A percentile compares a stretch with the other conserved stretches of the same genome.
Evolutionary conservation across 306 rosid genomes (phyloP).

Genomic region (Urtica urens): DNA sequence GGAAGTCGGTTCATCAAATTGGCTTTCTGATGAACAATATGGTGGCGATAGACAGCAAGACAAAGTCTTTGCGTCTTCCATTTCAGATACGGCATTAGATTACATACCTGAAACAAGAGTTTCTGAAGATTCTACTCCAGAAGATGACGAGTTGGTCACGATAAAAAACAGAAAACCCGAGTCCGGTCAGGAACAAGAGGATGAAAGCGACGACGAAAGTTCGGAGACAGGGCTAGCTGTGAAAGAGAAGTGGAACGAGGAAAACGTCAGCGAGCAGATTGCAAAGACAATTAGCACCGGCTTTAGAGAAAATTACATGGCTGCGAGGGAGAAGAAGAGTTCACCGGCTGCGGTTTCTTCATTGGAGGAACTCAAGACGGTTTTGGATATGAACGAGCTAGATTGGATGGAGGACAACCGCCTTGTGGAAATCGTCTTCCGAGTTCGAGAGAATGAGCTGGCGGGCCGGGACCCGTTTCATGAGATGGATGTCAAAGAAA

Average conservation of each 20-base stretch:
- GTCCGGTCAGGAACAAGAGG: conserved; percentile 17
- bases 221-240: conserved; percentile 18
- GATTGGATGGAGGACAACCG: conserved; percentile 81
- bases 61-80: conserved; percentile 9
- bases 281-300: conserved; percentile 64
- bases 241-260: conserved; percentile 60
- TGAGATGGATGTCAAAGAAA: conserved; percentile 56
- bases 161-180: conserved; percentile 20
- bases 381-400: conserved; percentile 47
- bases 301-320: conserved; percentile 61
- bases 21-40: conserved; percentile 22
- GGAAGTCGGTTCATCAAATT: conserved; percentile 21
- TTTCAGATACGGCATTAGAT: conserved; percentile 26
- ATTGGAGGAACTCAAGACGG: conserved; percentile 28
- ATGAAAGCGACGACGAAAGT: conserved; percentile 26
- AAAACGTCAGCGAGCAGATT: conserved; percentile 62
- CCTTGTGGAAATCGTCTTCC: conserved; percentile 80
- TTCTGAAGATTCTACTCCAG: conserved; percentile 24
- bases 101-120: conserved; percentile 24
- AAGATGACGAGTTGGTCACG: conserved; percentile 26
- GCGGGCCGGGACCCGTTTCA: conserved; percentile 67
- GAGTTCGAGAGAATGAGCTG: conserved; percentile 76
- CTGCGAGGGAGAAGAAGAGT: conserved; percentile 52
- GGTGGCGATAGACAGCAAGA: conserved; percentile 14
- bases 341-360: conserved; percentile 27